These are phyloP conservation scores for Fusarium concolor DNA, from an alignment of 2,329 filamentous ascomycete genomes.

Conservation along the genomic window DNA sequence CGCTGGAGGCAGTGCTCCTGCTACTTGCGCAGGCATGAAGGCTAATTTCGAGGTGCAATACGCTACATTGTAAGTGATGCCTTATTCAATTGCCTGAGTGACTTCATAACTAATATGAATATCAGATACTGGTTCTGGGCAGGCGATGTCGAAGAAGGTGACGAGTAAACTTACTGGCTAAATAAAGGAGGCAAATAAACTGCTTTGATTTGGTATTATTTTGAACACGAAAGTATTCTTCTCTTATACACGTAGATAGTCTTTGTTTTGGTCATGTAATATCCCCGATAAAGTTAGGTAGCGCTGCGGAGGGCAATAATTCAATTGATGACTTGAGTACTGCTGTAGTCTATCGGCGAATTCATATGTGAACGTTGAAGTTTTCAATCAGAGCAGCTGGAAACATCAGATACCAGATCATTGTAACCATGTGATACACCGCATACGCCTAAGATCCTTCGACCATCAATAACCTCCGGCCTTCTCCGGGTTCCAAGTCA, in stretches of 20 bases:
- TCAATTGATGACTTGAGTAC: conserved; percentile 14
- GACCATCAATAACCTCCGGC: conserved; percentile 1
- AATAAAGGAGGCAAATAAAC: background rate
- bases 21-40: conserved; percentile 74
- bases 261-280: conserved; percentile 31
- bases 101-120: conserved; percentile 26
- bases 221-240: conserved; percentile 3
- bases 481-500: conserved; percentile 20
- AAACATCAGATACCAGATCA: background rate
- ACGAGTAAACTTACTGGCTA: conserved; percentile 5
- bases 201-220: conserved; percentile 1
- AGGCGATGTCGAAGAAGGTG: conserved; percentile 27
- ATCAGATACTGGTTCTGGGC: conserved; percentile 47
- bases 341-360: background rate
- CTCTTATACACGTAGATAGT: conserved; percentile 34
- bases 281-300: conserved; percentile 28
- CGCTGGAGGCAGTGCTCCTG: conserved; percentile 80
- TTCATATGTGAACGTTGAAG: background rate
- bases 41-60: conserved; percentile 80
- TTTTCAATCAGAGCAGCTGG: background rate
- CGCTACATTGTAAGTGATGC: conserved; percentile 79
- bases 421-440: background rate
- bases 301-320: conserved; percentile 33
- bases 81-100: background rate
- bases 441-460: conserved; percentile 1